A percentile compares a stretch with the other conserved stretches of the same genome.
These are phyloP conservation scores for Trichoderma gracile DNA, from an alignment of 2,329 filamentous ascomycete genomes.

Conservation along the genomic window DNA sequence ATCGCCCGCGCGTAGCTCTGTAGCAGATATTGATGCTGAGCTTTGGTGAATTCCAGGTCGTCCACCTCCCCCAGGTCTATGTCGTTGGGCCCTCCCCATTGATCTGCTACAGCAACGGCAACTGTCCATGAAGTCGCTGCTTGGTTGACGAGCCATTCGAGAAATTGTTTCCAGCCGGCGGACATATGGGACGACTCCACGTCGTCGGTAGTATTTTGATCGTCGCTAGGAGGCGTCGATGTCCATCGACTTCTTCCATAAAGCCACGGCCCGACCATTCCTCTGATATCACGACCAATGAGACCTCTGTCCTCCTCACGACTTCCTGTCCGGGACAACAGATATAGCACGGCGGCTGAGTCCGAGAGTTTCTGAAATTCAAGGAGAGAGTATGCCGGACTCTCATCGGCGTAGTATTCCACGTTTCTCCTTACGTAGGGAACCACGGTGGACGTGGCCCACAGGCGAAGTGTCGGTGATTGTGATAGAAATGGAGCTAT, in stretches of 20 bases:
- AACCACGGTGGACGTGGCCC: slow-evolving; percentile 68
- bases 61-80: slow-evolving; percentile 65
- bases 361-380: slow-evolving; percentile 65
- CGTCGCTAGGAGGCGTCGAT: slow-evolving; percentile 2
- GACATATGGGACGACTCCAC: slow-evolving; percentile 42
- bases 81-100: slow-evolving; percentile 74
- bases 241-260: slow-evolving; percentile 63
- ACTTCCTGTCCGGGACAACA: slow-evolving; percentile 59
- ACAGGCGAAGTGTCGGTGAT: slow-evolving; percentile 61
- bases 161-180: slow-evolving; percentile 67
- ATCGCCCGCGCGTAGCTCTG: slow-evolving; percentile 66
- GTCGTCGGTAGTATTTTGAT: slow-evolving; percentile 25
- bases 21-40: slow-evolving; percentile 60
- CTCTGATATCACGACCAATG: slow-evolving; percentile 65
- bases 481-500: slow-evolving; percentile 67
- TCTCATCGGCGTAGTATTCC: slow-evolving; percentile 64
- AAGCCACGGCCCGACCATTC: slow-evolving; percentile 72
- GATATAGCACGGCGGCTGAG: slow-evolving; percentile 57
- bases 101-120: slow-evolving; percentile 63
- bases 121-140: slow-evolving; percentile 61
- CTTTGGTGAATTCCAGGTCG: slow-evolving; percentile 59
- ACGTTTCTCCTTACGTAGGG: slow-evolving; percentile 68
- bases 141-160: slow-evolving; percentile 65
- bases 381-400: slow-evolving; percentile 55
- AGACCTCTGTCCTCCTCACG: slow-evolving; percentile 42